Evolutionary conservation across 2,329 filamentous ascomycete genomes (phyloP), one percentile per base, ranked within the genome.

Genomic region (Incumbomyces delicatus): DNA sequence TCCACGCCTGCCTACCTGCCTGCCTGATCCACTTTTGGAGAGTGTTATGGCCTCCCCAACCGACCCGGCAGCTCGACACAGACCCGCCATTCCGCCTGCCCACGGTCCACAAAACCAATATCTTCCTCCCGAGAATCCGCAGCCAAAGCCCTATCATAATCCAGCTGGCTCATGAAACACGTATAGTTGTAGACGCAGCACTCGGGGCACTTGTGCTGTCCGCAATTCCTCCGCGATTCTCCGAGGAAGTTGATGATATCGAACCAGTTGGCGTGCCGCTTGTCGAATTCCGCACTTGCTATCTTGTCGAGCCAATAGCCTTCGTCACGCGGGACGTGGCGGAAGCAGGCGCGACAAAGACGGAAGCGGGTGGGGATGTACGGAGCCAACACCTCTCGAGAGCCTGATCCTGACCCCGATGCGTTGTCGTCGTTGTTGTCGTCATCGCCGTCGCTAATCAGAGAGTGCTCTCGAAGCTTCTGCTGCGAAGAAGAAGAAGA

Each of bases 271-370:
- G 31, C 17, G 6, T 36, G 20, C 7, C 14, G 29, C 11, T 18
- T n/a, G 29, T 53, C 52, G n/a, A 46, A 50, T 14, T 46, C 41
- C 2, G 17, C n/a, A 5, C 11, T n/a, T 16, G 16, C 10, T 22
- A 52, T 31, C 41, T 35, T 33, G 18, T 31, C 16, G 11, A 32
- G 30, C 52, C 52, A 54, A 39, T 50, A 53, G 2, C 39, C 27
- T 8, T 20, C 4, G 13, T 22, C 34, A 1, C 31, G n/a, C 2
- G 50, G 46, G 17, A 49, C 11, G 40, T 48, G 48, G 20, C 35
- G 40, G 38, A 54, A 54, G 33, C 52, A 54, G 1, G 48, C 50
- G 6, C 52, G 45, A 34, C 52, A 54, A 1, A 53, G 41, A 2
- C 36, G 37, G 14, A 53, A 33, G 13, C 38, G 17, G 11, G 27